Evolutionary conservation across 352 stramenopile species (phyloP).

Genomic region (Phytopythium kandeliae): DNA sequence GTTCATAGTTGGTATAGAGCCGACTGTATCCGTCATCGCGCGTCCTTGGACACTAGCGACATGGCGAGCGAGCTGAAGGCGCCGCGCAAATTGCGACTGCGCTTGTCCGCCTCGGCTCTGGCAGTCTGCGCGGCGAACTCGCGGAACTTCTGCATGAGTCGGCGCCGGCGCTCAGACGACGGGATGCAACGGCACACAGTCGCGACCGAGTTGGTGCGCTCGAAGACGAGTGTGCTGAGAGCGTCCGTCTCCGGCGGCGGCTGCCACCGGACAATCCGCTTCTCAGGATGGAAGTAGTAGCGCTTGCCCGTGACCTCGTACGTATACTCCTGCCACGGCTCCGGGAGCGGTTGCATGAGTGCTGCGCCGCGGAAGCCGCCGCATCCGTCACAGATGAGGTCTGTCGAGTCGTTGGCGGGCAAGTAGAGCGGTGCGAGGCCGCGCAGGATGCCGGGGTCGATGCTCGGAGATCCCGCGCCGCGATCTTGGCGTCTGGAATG

Average conservation of each 20-base stretch:
- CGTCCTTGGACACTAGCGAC: constrained; percentile 21
- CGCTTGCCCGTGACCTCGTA: constrained; percentile 38
- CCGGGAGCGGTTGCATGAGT: constrained; percentile 27
- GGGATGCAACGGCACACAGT: constrained; percentile 59
- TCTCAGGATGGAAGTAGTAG: constrained; percentile 47
- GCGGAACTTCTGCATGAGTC: constrained; percentile 54
- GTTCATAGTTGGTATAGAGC: not conserved
- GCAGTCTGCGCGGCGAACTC: constrained; percentile 37
- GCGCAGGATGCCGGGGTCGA: constrained; percentile 13
- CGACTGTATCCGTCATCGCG: constrained; percentile 2
- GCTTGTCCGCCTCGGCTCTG: constrained; percentile 27
- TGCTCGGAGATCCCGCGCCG: not conserved
- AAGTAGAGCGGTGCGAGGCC: constrained; percentile 42
- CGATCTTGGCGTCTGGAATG: not conserved
- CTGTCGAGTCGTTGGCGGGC: constrained; percentile 33
- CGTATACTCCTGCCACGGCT: constrained; percentile 39
- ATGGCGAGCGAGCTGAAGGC: constrained; percentile 44
- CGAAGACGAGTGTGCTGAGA: constrained; percentile 45
- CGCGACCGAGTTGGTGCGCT: constrained; percentile 47
- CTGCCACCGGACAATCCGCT: constrained; percentile 34
- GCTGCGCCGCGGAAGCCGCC: constrained; percentile 30
- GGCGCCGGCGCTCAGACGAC: constrained; percentile 32
- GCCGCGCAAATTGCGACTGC: constrained; percentile 38
- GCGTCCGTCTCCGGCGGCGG: constrained; percentile 26
- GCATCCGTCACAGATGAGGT: constrained; percentile 47